Base-by-base conservation (phyloP, 2,329 filamentous ascomycete species). In the Fusarium praegraminearum region DNA sequence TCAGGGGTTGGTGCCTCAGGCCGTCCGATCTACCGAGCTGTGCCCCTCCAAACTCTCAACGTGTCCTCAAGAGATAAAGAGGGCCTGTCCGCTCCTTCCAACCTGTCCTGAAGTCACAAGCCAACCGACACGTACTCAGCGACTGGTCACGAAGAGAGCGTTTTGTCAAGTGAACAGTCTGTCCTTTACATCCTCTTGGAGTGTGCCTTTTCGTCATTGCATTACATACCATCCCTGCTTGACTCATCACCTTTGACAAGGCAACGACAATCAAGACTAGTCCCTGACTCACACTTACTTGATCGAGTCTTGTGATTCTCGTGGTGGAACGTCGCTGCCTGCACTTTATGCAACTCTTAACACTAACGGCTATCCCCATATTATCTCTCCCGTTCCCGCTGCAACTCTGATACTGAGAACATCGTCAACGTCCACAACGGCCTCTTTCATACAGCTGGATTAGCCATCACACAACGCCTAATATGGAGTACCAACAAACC, bases 401-500 rank as follows among this genome's bases (percentile, higher is more conserved):
- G 41, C 57, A 70, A 64, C 45, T 50, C 33, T 55, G 30, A 46
- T 47, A 35, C 40, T 32, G 52, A 67, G 58, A 62, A 45, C 52
- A 53, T 18, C 46, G 20, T 32, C 50, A 32, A 16, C 43, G 16
- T 41, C 50, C 38, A 36, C 45, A n/a, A 52, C 43, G 64, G 20
- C 43, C 44, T 60, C 24, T 60, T 20, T 36, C 41, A 57, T 43
- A 28, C 46, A 18, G 7, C 13, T 59, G 56, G 72, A 60, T 57
- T 45, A 61, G 57, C 28, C 28, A 50, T 54, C 56, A 62, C 61
- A 62, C 56, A 46, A 41, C 66, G 69, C 66, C 66, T 28, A 28
- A 24, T n/a, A 84, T 85, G 83, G 78, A 79, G 58, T 78, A 77
- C 50, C 77, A 80, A 76, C 78, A 80, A 79, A 50, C 73, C 16